Evolutionary conservation across 257 asterid genomes (phyloP).

Genomic region (Capsicum baccatum): DNA sequence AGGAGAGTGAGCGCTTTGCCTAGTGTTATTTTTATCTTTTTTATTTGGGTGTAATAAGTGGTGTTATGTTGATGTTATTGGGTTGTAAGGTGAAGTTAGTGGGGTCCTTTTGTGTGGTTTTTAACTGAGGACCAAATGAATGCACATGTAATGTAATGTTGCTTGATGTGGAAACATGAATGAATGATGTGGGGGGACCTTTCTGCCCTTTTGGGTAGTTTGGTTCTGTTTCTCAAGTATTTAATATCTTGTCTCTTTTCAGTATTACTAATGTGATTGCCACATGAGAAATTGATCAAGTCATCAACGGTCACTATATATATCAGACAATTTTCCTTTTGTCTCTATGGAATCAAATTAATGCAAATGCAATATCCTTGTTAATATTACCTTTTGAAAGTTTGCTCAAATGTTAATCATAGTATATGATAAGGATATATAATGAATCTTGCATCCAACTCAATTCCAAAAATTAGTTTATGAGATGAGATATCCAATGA

Average conservation of each 20-base stretch:
- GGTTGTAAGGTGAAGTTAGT: constrained; percentile 30
- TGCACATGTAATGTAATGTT: constrained; percentile 28
- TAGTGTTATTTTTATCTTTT: background rate
- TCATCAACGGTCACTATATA: background rate
- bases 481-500: too few species aligned
- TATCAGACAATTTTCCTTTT: background rate
- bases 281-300: background rate
- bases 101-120: background rate
- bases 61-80: background rate
- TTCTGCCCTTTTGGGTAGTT: background rate
- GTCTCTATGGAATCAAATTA: background rate
- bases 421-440: too few species aligned
- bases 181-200: constrained; percentile 34
- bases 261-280: background rate
- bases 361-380: background rate
- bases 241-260: constrained; percentile 12
- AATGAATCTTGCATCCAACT: too few species aligned
- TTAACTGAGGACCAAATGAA: constrained; percentile 21
- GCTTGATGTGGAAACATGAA: constrained; percentile 26
- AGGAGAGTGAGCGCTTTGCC: constrained; percentile 89
- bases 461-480: too few species aligned
- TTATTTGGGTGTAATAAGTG: background rate
- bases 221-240: constrained; percentile 13
- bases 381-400: background rate
- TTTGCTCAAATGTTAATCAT: too few species aligned